Base-by-base conservation (phyloP, 1,284 basidiomycete species). In the Blastosporella zonata region DNA sequence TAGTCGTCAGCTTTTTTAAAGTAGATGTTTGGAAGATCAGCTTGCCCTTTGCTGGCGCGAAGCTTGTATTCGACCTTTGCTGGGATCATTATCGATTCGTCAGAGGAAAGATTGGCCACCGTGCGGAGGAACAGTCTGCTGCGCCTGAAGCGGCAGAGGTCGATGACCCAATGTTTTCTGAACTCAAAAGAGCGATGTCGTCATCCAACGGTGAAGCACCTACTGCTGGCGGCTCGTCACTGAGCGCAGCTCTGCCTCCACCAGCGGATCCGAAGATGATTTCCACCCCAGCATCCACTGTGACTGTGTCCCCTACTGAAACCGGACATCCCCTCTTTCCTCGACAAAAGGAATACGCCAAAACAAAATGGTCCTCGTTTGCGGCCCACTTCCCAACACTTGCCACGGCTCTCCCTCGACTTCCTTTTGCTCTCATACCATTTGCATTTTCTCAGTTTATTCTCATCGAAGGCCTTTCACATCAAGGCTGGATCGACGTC, bases 401-500 rank as follows among this genome's bases (percentile, higher is more conserved):
- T 28, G 73, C 78, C 58, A 80, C 77, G n/a, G 84, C 90, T 1
- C 65, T 87, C 1, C 79, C 82, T 1, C 78, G 89, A 15, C 73
- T 96, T 0, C 93, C 93, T 0, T 79, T 93, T 52, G 79, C 82
- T 7, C 79, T 98, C 6, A 73, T 97, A 7, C 94, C 93, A 0
- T 99, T 98, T 62, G 92, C 95, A 0, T 93, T 98, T 64, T 86
- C 90, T 7, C 94, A 97, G 73, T 98, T 98, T 70, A 93, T 98
- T 59, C 81, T 99, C 36, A 93, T 97, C 46, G 89, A 96, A 62
- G 90, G 79, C 0, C 75, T 99, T 5, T 78, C 84, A 8, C 77
- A 85, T 50, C 84, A 88, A 47, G 93, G 94, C 9, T 99, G 97
- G 93, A 92, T 97, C 21, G 75, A 83, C n/a, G 78, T 97, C 12